These are phyloP conservation scores for Corymbia citriodora DNA, from an alignment of 441 rosid species.

Conservation along the genomic window DNA sequence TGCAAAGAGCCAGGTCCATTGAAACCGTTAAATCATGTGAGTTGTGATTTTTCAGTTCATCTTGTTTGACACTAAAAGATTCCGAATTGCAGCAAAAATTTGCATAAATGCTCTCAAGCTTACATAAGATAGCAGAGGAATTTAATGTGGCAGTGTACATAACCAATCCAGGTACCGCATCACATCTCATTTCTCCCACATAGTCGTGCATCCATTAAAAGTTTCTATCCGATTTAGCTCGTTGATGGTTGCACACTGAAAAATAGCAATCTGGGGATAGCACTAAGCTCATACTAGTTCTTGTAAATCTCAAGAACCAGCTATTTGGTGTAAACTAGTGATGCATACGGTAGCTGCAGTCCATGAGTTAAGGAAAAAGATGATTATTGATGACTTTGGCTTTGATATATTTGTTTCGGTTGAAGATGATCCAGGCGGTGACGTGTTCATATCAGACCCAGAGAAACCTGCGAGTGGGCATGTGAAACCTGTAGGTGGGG, in stretches of 20 bases:
- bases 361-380: background rate
- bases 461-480: background rate
- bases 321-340: too few relatives aligned
- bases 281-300: too few relatives aligned
- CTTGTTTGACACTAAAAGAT: background rate
- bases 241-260: too few relatives aligned
- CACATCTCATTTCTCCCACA: too few relatives aligned
- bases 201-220: too few relatives aligned
- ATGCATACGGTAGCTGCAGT: background rate
- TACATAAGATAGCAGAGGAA: background rate
- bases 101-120: background rate
- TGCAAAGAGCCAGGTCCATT: background rate
- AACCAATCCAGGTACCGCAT: background rate
- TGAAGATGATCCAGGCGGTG: background rate
- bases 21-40: background rate
- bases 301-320: too few relatives aligned
- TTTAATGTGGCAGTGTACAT: background rate
- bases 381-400: background rate
- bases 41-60: background rate
- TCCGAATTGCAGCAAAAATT: background rate
- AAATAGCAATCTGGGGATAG: too few relatives aligned
- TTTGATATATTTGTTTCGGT: too few relatives aligned
- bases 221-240: too few relatives aligned
- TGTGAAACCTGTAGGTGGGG: background rate
- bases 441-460: background rate